Evolutionary conservation across 768 basidiomycete species (phyloP), one percentile per base, ranked within the genome.

Genomic region (Cytidiella melzeri): DNA sequence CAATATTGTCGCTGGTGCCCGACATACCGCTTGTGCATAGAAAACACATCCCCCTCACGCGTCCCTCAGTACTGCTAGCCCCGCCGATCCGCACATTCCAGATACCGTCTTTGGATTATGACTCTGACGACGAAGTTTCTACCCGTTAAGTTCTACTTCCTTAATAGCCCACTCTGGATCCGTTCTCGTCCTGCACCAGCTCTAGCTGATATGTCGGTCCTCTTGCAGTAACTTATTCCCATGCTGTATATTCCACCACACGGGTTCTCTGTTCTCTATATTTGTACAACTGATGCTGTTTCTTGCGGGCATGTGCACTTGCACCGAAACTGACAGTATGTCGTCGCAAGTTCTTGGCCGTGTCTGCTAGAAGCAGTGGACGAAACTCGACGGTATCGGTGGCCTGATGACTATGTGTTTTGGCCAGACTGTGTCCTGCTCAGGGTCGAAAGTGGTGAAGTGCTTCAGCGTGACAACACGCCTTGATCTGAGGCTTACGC

Each of bases 101-200:
- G 26, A 53, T 61, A 24, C 57, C 58, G 1, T 12, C 57, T 3
- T 45, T 56, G 15, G 50, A 57, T 15, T 62, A 62, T 41, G 57
- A 60, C 46, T 56, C 57, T 37, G 59, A 60, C 38, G 61, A 60
- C 38, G 57, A 58, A 21, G 55, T 62, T n/a, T 59, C 59, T 9
- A 53, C 55, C n/a, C 59, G 59, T 18, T 61, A 40, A 54, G 15
- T 1, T 20, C 27, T n/a, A n/a, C n/a, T n/a, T n/a, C n/a, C n/a
- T n/a, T n/a, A n/a, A 7, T 34, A 34, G 30, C 30, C 30, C 15
- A 34, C 15, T 34, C 30, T 34, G 15, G 30, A n/a, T 34, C 7
- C 15, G 30, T 34, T 34, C 30, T 34, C 15, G 30, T 34, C 30
- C 15, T 34, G 7, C 30, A 34, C 9, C 15, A 7, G 30, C 30